Evolutionary conservation across 768 basidiomycete species (phyloP).

Genomic region (Boletus edulis): DNA sequence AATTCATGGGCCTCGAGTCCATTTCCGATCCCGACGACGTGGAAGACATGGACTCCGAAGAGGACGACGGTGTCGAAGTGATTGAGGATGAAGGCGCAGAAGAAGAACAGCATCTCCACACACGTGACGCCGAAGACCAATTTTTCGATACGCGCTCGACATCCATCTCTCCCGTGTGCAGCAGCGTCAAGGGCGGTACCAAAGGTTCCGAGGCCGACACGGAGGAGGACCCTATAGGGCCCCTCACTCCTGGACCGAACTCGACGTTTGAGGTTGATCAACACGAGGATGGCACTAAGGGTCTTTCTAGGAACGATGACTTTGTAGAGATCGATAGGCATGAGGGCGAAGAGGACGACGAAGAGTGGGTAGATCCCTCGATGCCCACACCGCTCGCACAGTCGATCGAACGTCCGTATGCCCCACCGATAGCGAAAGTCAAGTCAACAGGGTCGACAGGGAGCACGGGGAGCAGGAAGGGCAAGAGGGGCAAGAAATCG

Average conservation of each 20-base stretch:
- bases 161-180: slow-evolving; percentile 41
- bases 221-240: slow-evolving; percentile 70
- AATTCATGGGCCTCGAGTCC: slow-evolving; percentile 72
- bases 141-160: slow-evolving; percentile 54
- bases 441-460: slow-evolving; percentile 28
- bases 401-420: slow-evolving; percentile 22
- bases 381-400: slow-evolving; percentile 38
- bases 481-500: slow-evolving; percentile 37
- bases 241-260: slow-evolving; percentile 64
- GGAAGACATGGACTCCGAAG: slow-evolving; percentile 57
- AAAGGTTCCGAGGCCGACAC: slow-evolving; percentile 61
- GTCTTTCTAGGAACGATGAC: slow-evolving; percentile 30
- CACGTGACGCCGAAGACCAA: slow-evolving; percentile 41
- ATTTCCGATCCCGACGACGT: slow-evolving; percentile 78
- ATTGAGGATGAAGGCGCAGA: slow-evolving; percentile 26
- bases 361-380: slow-evolving; percentile 71
- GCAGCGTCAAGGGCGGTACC: slow-evolving; percentile 33
- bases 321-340: slow-evolving; percentile 28
- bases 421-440: slow-evolving; percentile 26
- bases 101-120: slow-evolving; percentile 28
- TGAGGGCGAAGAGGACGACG: slow-evolving; percentile 37
- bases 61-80: slow-evolving; percentile 43
- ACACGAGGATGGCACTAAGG: slow-evolving; percentile 16
- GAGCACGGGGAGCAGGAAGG: slow-evolving; percentile 25
- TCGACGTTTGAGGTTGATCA: slow-evolving; percentile 26